Conservation (phyloP, 169 alveolate genomes). For the Plasmodium yoelii region DNA sequence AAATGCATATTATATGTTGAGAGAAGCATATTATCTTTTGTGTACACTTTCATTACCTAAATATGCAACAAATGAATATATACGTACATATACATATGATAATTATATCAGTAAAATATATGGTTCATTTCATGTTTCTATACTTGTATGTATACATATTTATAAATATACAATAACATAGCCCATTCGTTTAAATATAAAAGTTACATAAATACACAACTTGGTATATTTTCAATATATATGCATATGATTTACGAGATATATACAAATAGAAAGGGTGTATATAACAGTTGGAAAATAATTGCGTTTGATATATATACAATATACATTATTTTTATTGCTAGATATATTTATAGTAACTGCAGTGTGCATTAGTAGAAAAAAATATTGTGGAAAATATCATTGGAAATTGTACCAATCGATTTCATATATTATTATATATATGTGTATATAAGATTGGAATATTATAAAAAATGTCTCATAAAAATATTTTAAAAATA, state of each 20-base stretch:
- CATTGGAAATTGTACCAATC: neutral
- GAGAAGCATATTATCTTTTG: neutral
- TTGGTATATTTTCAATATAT: neutral
- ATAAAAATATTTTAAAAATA: neutral
- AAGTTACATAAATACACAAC: neutral
- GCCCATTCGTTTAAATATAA: neutral
- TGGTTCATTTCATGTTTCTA: neutral
- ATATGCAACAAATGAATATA: neutral
- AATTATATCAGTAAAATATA: neutral
- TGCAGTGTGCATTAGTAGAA: neutral
- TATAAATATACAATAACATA: neutral
- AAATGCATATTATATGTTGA: conserved; percentile 7
- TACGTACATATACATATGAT: neutral
- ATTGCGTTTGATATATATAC: conserved; percentile 2
- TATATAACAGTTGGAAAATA: neutral
- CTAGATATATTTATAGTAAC: neutral
- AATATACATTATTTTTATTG: neutral
- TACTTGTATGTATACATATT: neutral
- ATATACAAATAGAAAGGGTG: neutral
- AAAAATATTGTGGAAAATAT: neutral
- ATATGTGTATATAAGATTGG: neutral
- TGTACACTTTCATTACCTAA: neutral
- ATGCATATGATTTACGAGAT: neutral
- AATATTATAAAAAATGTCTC: neutral
- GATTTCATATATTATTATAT: neutral